Conservation (phyloP, 495 filamentous ascomycete genomes). For the Entonaema liquescens region DNA sequence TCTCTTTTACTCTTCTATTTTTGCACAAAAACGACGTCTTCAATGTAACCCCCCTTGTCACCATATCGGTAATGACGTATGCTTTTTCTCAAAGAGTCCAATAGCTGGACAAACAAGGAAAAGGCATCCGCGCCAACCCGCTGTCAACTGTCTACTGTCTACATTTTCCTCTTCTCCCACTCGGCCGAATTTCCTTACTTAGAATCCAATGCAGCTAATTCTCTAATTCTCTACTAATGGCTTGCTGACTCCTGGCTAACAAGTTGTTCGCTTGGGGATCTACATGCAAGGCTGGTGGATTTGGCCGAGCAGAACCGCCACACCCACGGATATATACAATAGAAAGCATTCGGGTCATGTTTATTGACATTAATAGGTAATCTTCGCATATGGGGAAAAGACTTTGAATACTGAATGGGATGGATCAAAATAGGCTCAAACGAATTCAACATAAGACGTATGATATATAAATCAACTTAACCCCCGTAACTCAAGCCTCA, state of each 20-base stretch:
- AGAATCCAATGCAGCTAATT: not conserved
- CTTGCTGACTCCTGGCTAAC: constrained; percentile 32
- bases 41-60: constrained; percentile 21
- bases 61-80: constrained; percentile 33
- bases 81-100: not conserved
- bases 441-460: not conserved
- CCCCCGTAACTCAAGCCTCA: constrained; percentile 13
- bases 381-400: not conserved
- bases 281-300: constrained; percentile 32
- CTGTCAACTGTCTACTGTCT: not conserved
- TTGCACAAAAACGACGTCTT: constrained; percentile 30
- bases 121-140: constrained; percentile 2
- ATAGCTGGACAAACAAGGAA: no score
- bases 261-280: constrained; percentile 5
- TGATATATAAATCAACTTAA: not conserved
- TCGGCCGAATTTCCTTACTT: not conserved
- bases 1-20: constrained; percentile 20
- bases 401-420: no score
- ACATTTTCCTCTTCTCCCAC: not conserved
- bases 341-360: not conserved
- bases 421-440: not conserved
- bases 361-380: not conserved
- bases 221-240: not conserved
- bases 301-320: constrained; percentile 34
- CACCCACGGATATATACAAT: not conserved